Base-by-base conservation (phyloP, 2,329 filamentous ascomycete species). In the Coniochaeta ligniaria region DNA sequence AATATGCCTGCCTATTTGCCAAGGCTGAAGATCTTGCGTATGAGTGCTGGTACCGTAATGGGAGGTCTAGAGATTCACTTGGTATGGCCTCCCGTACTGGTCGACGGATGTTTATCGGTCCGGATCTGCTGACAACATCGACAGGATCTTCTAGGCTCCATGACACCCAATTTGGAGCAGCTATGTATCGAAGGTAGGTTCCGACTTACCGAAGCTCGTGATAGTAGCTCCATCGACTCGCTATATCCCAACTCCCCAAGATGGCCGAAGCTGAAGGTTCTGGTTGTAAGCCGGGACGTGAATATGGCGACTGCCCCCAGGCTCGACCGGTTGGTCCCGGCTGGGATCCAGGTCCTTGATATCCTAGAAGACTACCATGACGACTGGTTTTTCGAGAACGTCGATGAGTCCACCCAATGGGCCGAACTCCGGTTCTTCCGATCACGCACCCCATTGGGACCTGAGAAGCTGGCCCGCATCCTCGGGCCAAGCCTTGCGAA, bases 111-210 rank as follows among this genome's bases (percentile, higher is more conserved):
- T n/a, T n/a, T n/a, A n/a, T n/a, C n/a, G n/a, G n/a, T n/a, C n/a
- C n/a, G n/a, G n/a, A n/a, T n/a, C 17, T 26, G 1, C 17, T 26
- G 9, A 33, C 50, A 24, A 61, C 31, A 4, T 14, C 14, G 2
- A 4, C 35, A 64, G 64, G 33, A 36, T 38, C 24, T n/a, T 1
- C n/a, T 66, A 11, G 61, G 61, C 20, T 9, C 1, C 11, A 56
- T 59, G n/a, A 63, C 65, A 7, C 65, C 65, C 7, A 62, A 59
- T 1, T 60, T 66, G 12, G 61, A 66, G 52, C 59, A 62, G 24
- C 54, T 66, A 8, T 57, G 58, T 43, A 20, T 66, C 17, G 59
- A 62, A 1, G 54, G 31, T 8, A n/a, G 8, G 16, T 33, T n/a
- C 6, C 9, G 9, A 4, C 24, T 28, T n/a, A 9, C 24, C 24